A percentile compares a stretch with the other conserved stretches of the same genome.
These are phyloP conservation scores for Ogataea nitratoaversa DNA, from an alignment of 805 yeast species.

Conservation along the genomic window DNA sequence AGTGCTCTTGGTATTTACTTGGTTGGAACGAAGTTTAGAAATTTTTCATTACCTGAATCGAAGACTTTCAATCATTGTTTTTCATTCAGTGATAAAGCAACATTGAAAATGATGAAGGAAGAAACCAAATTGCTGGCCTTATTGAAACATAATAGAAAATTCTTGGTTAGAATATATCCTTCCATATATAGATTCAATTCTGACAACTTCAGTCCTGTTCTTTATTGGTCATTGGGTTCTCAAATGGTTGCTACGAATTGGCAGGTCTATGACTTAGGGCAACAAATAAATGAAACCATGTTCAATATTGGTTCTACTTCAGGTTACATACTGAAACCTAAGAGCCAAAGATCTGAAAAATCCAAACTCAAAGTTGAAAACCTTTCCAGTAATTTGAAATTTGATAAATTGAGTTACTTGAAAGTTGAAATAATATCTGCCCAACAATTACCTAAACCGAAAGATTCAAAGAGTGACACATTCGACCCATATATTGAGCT, in stretches of 20 bases:
- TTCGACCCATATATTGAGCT: conserved; percentile 61
- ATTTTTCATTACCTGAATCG: conserved; percentile 83
- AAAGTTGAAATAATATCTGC: conserved; percentile 64
- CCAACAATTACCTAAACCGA: conserved; percentile 76
- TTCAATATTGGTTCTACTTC: conserved; percentile 54
- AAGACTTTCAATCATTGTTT: conserved; percentile 78
- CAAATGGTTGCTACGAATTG: conserved; percentile 97
- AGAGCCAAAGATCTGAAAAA: conserved; percentile 9
- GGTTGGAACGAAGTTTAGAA: conserved; percentile 72
- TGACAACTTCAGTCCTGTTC: conserved; percentile 74
- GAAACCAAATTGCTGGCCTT: conserved; percentile 49
- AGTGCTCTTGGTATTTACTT: conserved; percentile 66
- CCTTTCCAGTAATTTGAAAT: conserved; percentile 18
- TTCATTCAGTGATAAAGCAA: conserved; percentile 74
- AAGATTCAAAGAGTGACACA: conserved; percentile 39
- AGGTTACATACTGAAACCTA: conserved; percentile 83
- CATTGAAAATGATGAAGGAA: conserved; percentile 63
- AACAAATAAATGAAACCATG: conserved; percentile 81
- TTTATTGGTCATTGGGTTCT: conserved; percentile 79
- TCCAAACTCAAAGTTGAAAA: conserved; percentile 17
- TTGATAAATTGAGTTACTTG: conserved; percentile 16
- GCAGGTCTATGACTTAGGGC: conserved; percentile 90
- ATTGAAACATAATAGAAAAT: conserved; percentile 71
- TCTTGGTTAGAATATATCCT: conserved; percentile 83
- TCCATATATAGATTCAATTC: conserved; percentile 72